Evolutionary conservation across 306 rosid species (phyloP).

Genomic region (Abrus precatorius): DNA sequence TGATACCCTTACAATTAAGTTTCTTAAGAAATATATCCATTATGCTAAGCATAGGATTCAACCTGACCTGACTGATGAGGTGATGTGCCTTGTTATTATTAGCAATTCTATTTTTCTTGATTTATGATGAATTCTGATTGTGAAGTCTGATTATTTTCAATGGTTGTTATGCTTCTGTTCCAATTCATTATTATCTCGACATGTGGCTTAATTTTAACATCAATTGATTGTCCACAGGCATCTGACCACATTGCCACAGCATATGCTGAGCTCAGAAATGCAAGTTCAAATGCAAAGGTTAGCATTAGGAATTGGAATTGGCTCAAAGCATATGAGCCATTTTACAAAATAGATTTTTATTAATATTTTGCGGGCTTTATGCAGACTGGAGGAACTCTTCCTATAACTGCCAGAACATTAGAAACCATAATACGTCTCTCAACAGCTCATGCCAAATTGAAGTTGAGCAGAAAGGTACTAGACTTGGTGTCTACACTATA

Average conservation of each 20-base stretch:
- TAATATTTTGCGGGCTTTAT: conserved; percentile 51
- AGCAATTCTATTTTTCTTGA: conserved; percentile 30
- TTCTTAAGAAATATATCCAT: conserved; percentile 95
- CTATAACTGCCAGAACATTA: conserved; percentile 96
- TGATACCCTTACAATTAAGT: conserved; percentile 89
- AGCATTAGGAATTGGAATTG: conserved; percentile 36
- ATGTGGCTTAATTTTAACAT: conserved; percentile 25
- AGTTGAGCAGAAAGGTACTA: conserved; percentile 83
- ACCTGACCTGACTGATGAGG: conserved; percentile 98
- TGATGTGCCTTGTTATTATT: conserved; percentile 42
- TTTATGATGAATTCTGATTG: conserved; percentile 16
- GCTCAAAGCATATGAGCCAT: background rate
- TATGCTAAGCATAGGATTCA: conserved; percentile 99
- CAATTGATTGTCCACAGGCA: conserved; percentile 64
- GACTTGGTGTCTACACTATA: conserved; percentile 1
- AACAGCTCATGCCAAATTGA: conserved; percentile 97
- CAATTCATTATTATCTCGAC: conserved; percentile 11
- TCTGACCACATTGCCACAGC: conserved; percentile 92
- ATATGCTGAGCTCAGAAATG: conserved; percentile 94
- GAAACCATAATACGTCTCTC: conserved; percentile 98
- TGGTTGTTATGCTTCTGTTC: conserved; percentile 30
- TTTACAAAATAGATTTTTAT: conserved; percentile 28
- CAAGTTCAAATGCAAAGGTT: conserved; percentile 85
- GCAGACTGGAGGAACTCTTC: conserved; percentile 99
- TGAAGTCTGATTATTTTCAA: conserved; percentile 22